phyloP scores from a whole-genome alignment of 257 asterid species.

The Lycium barbarum region DNA sequence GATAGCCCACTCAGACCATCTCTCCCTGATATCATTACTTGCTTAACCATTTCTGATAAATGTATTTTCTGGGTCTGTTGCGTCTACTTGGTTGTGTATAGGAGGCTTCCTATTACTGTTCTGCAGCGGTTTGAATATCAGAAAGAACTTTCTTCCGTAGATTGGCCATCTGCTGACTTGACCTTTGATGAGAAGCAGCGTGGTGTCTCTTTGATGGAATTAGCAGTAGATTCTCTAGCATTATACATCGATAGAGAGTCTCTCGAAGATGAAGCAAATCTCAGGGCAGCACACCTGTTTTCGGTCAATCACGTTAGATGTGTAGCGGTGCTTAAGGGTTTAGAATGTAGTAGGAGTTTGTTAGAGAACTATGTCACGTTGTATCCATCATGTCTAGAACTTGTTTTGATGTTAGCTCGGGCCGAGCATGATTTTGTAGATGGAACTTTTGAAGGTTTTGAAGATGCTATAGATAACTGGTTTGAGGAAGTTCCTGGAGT shows the following conservation, averaged over 20 bases:
- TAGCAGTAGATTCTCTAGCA: slow-evolving; percentile 51
- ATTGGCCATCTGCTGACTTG: slow-evolving; percentile 47
- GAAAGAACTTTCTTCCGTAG: slow-evolving; percentile 52
- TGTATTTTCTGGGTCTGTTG: slow-evolving; percentile 55
- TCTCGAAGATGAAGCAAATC: slow-evolving; percentile 47
- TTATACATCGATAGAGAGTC: slow-evolving; percentile 39
- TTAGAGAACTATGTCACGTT: slow-evolving; percentile 45
- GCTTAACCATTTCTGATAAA: slow-evolving; percentile 47
- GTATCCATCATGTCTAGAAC: slow-evolving; percentile 59
- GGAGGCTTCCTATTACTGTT: slow-evolving; percentile 46
- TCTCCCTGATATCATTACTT: slow-evolving; percentile 39
- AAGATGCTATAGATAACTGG: slow-evolving; percentile 53
- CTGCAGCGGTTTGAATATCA: slow-evolving; percentile 45
- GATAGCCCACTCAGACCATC: slow-evolving; percentile 33
- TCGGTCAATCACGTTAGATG: slow-evolving; percentile 58
- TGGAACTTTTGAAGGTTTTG: slow-evolving; percentile 48
- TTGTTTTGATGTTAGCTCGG: slow-evolving; percentile 53
- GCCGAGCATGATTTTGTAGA: slow-evolving; percentile 38
- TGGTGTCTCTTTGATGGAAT: slow-evolving; percentile 46
- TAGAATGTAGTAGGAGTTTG: slow-evolving; percentile 47
- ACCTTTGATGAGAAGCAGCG: slow-evolving; percentile 48
- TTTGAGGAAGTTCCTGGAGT: slow-evolving; percentile 49
- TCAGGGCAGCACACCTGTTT: slow-evolving; percentile 50
- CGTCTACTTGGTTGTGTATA: slow-evolving; percentile 50
- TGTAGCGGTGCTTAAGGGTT: slow-evolving; percentile 49